A percentile compares a stretch with the other conserved stretches of the same genome.
phyloP scores from a whole-genome alignment of 1,284 basidiomycete species.

The Trichosporon coremiiforme region DNA sequence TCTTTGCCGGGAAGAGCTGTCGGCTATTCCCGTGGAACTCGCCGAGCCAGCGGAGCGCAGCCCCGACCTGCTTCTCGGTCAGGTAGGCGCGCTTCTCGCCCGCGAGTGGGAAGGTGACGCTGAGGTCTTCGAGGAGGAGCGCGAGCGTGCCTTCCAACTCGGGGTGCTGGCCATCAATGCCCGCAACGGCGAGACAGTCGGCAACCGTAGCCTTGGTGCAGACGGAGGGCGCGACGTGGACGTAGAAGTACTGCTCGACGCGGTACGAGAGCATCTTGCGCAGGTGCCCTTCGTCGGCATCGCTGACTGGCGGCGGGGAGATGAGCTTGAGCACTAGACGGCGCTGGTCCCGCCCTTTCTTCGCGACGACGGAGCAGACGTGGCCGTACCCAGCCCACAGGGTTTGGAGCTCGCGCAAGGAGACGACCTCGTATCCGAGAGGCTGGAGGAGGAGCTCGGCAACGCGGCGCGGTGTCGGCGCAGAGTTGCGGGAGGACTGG shows the following conservation, averaged over 20 bases:
- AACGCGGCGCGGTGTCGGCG: conserved; percentile 3
- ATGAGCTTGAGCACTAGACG: conserved; percentile 29
- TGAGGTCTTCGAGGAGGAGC: conserved; percentile 25
- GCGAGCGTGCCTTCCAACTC: conserved; percentile 19
- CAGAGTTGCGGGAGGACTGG: not conserved
- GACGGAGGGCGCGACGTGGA: conserved; percentile 12
- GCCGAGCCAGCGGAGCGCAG: conserved; percentile 26
- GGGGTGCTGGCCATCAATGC: conserved; percentile 6
- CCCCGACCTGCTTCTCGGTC: not conserved
- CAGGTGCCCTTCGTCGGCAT: conserved; percentile 25
- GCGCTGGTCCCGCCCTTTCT: not conserved
- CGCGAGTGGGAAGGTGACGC: conserved; percentile 20
- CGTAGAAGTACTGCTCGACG: conserved; percentile 33
- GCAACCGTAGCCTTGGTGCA: conserved; percentile 22
- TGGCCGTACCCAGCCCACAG: conserved; percentile 34
- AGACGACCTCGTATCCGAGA: not conserved
- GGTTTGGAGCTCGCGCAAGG: conserved; percentile 24
- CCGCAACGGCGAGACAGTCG: conserved; percentile 16
- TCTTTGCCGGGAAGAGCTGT: conserved; percentile 4
- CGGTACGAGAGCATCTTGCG: conserved; percentile 34
- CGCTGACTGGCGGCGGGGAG: conserved; percentile 10
- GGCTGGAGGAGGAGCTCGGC: conserved; percentile 18
- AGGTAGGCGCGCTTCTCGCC: conserved; percentile 26
- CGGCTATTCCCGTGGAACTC: conserved; percentile 14
- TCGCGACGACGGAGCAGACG: conserved; percentile 24